A percentile compares a stretch with the other conserved stretches of the same genome.
phyloP scores from a whole-genome alignment of 2,329 filamentous ascomycete genomes.

The Lithohypha guttulata region DNA sequence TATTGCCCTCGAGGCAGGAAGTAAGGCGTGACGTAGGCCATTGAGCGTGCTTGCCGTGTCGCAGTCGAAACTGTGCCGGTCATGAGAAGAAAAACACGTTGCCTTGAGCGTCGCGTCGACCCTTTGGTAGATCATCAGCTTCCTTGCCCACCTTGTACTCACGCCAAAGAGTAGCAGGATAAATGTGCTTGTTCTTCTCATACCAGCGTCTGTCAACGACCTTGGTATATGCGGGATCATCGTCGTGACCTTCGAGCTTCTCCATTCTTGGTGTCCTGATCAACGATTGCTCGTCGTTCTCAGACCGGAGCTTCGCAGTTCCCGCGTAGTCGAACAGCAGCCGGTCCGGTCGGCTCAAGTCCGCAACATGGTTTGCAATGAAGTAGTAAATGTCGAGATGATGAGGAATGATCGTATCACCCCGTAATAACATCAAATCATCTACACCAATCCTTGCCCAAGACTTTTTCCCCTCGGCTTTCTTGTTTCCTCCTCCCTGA shows the following conservation, averaged over 20 bases:
- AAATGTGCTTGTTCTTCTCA: constrained; percentile 95
- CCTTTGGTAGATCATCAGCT: constrained; percentile 54
- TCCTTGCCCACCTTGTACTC: constrained; percentile 87
- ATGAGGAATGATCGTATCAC: constrained; percentile 85
- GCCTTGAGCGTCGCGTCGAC: constrained; percentile 68
- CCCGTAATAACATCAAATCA: constrained; percentile 84
- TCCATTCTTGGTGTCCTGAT: constrained; percentile 38
- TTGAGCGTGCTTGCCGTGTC: too few species aligned
- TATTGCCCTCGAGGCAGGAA: too few species aligned
- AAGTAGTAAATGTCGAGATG: constrained; percentile 98
- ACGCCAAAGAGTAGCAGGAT: constrained; percentile 89
- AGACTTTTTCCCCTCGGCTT: constrained; percentile 57
- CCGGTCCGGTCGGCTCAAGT: constrained; percentile 61
- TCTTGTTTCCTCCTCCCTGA: constrained; percentile 14
- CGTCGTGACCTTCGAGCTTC: constrained; percentile 60
- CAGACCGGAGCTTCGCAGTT: constrained; percentile 25
- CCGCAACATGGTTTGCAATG: constrained; percentile 61
- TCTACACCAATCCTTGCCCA: constrained; percentile 94
- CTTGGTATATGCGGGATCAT: constrained; percentile 76
- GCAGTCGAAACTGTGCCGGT: too few species aligned
- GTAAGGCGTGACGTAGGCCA: too few species aligned
- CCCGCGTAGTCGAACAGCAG: constrained; percentile 67
- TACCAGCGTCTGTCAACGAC: constrained; percentile 97
- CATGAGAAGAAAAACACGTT: constrained; percentile 79
- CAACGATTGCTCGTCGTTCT: constrained; percentile 32